Evolutionary conservation across 2,329 filamentous ascomycete genomes (phyloP).

Genomic region (Diaporthe longicolla): DNA sequence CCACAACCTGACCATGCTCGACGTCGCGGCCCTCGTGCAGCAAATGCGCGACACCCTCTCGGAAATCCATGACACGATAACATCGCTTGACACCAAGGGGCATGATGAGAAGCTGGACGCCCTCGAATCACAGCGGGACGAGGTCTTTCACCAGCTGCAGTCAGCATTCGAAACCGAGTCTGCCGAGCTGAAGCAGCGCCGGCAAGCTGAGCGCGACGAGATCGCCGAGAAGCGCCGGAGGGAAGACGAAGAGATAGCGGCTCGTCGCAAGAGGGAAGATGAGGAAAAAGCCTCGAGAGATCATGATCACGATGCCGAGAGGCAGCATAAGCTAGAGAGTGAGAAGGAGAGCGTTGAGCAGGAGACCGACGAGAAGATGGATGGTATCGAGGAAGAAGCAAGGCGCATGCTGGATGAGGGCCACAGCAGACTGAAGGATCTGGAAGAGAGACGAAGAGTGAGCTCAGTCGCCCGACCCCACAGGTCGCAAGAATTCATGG

Average conservation of each 20-base stretch:
- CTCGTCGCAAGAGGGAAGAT: constrained; percentile 54
- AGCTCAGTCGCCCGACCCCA: constrained; percentile 25
- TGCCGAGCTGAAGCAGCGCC: constrained; percentile 49
- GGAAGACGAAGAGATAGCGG: constrained; percentile 59
- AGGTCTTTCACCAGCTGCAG: constrained; percentile 51
- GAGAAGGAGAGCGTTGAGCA: constrained; percentile 52
- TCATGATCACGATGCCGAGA: constrained; percentile 51
- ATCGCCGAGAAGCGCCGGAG: constrained; percentile 54
- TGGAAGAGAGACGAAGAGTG: constrained; percentile 54
- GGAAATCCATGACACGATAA: constrained; percentile 55
- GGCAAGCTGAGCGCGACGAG: constrained; percentile 50
- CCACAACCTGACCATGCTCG: constrained; percentile 45
- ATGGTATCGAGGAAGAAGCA: constrained; percentile 52
- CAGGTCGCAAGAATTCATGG: constrained; percentile 40
- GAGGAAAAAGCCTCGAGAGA: constrained; percentile 50
- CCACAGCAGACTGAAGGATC: constrained; percentile 50
- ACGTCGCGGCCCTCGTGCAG: constrained; percentile 56
- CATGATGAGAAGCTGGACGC: constrained; percentile 56
- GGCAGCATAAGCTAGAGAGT: constrained; percentile 49
- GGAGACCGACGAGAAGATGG: constrained; percentile 54
- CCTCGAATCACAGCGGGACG: constrained; percentile 56
- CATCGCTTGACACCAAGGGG: constrained; percentile 50
- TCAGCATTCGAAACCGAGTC: constrained; percentile 51
- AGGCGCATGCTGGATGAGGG: constrained; percentile 50
- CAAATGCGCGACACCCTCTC: constrained; percentile 60